These are phyloP conservation scores for Populus davidiana DNA, from an alignment of 345 rosid species.

Conservation along the genomic window DNA sequence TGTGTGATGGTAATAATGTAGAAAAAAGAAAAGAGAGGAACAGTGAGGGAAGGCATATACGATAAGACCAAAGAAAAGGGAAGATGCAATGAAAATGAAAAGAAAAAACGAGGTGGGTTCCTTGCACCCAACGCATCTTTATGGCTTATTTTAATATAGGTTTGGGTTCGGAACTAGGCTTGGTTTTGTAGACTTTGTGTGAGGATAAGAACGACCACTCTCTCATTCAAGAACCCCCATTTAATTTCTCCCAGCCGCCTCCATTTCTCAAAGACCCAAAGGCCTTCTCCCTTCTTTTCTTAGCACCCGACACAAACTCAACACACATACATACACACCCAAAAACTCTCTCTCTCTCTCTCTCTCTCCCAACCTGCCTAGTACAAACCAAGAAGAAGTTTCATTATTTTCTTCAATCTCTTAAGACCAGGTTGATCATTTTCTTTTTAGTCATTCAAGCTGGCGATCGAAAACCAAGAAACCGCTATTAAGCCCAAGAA, in stretches of 20 bases:
- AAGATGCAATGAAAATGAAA: slow-evolving; percentile 16
- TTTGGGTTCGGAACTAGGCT: slow-evolving; percentile 34
- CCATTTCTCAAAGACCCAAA: background rate
- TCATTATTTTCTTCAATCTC: background rate
- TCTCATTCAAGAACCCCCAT: slow-evolving; percentile 8
- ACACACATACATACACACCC: background rate
- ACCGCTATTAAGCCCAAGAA: slow-evolving; percentile 43
- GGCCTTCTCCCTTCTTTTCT: background rate
- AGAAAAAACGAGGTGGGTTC: slow-evolving; percentile 14
- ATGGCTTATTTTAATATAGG: background rate
- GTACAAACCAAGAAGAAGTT: background rate
- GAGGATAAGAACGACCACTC: slow-evolving; percentile 38
- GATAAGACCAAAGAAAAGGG: background rate
- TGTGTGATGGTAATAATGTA: no score
- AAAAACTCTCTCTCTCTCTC: background rate
- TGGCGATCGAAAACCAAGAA: slow-evolving; percentile 53
- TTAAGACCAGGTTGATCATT: slow-evolving; percentile 13
- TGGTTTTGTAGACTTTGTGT: slow-evolving; percentile 24
- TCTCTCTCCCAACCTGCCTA: background rate
- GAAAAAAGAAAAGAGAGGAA: background rate
- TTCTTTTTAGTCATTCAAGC: slow-evolving; percentile 12
- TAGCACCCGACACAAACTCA: background rate
- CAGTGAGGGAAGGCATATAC: background rate
- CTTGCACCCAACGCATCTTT: slow-evolving; percentile 25
- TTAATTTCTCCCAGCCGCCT: slow-evolving; percentile 22